phyloP scores from a whole-genome alignment of 2,329 filamentous ascomycete species.

The Ambrosiella beaveri region DNA sequence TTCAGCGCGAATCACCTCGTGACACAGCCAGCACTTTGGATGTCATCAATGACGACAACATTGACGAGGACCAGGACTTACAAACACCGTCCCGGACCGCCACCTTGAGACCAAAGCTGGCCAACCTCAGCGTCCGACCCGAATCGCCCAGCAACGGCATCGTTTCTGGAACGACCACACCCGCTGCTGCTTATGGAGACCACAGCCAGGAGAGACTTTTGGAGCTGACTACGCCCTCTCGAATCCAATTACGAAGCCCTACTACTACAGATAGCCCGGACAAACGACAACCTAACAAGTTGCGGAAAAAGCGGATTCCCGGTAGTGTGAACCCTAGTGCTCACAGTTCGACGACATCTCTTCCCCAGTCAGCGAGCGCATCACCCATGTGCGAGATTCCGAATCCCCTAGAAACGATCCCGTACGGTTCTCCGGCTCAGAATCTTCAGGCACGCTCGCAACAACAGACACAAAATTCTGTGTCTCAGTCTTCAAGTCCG shows the following conservation, averaged over 20 bases:
- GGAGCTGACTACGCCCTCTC: slow-evolving; percentile 24
- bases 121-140: not conserved
- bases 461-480: slow-evolving; percentile 14
- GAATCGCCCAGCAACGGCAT: slow-evolving; percentile 17
- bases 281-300: slow-evolving; percentile 67
- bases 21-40: slow-evolving; percentile 8
- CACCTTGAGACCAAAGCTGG: slow-evolving; percentile 3
- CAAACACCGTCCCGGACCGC: slow-evolving; percentile 1
- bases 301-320: slow-evolving; percentile 70
- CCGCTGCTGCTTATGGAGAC: slow-evolving; percentile 21
- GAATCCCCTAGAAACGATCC: slow-evolving; percentile 28
- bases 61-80: not conserved
- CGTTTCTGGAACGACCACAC: slow-evolving; percentile 18
- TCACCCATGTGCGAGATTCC: slow-evolving; percentile 30
- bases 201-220: slow-evolving; percentile 31
- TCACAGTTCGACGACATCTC: slow-evolving; percentile 72
- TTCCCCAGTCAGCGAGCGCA: slow-evolving; percentile 30
- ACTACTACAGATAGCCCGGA: slow-evolving; percentile 37
- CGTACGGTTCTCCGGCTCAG: slow-evolving; percentile 3
- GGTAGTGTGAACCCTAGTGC: slow-evolving; percentile 69
- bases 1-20: slow-evolving; percentile 27
- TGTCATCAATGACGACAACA: slow-evolving; percentile 10
- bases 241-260: slow-evolving; percentile 43
- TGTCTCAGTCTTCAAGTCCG: slow-evolving; percentile 25
- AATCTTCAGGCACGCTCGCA: slow-evolving; percentile 1